These are phyloP conservation scores for Colletotrichum falcatum DNA, from an alignment of 2,329 filamentous ascomycete genomes.

Conservation along the genomic window DNA sequence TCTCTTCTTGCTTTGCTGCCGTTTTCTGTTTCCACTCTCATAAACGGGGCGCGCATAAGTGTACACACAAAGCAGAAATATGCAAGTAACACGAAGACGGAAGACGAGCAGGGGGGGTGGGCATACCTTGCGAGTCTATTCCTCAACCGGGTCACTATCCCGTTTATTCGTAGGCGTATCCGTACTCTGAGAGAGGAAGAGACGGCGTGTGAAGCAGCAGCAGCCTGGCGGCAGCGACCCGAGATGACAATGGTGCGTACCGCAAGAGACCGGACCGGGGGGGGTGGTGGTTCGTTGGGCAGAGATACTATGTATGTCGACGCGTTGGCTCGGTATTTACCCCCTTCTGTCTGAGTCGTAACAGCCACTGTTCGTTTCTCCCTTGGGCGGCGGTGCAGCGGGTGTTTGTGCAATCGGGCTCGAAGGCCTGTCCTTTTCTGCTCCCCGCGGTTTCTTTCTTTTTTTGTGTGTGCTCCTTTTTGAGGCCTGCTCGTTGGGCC, in stretches of 20 bases:
- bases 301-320: conserved; percentile 26
- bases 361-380: background rate
- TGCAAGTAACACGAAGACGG: conserved; percentile 5
- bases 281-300: background rate
- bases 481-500: conserved; percentile 34
- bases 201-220: conserved; percentile 32
- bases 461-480: too few relatives aligned
- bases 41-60: background rate
- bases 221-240: conserved; percentile 23
- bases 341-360: conserved; percentile 6
- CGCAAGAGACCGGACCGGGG: background rate
- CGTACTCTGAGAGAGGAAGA: too few relatives aligned
- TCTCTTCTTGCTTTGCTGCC: too few relatives aligned
- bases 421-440: background rate
- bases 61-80: background rate
- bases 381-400: conserved; percentile 18
- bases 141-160: conserved; percentile 25
- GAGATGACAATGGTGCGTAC: conserved; percentile 9
- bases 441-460: background rate
- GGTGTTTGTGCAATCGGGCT: conserved; percentile 16
- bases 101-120: background rate
- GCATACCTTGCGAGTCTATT: background rate
- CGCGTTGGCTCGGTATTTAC: conserved; percentile 15
- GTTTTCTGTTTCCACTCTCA: too few relatives aligned
- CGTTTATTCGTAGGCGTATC: background rate